Conservation (phyloP, 805 yeast species). For the Nakazawaea holstii region DNA sequence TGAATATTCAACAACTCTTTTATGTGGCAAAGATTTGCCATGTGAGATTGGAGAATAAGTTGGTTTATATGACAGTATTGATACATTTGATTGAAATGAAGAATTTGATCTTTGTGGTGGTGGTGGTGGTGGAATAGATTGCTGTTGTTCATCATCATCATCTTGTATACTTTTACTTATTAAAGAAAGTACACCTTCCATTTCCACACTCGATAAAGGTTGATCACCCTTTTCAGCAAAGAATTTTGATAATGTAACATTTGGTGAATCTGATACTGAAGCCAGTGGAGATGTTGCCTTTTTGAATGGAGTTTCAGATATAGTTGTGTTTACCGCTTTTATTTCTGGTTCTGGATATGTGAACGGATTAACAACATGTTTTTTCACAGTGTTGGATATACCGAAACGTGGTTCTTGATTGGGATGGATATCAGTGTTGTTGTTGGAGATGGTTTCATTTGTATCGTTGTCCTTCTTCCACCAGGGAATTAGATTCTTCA, state of each 20-base stretch:
- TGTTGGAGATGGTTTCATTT: too few species aligned
- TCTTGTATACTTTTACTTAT: slow-evolving; percentile 33
- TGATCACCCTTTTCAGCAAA: slow-evolving; percentile 56
- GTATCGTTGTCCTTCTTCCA: background rate
- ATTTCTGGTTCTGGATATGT: slow-evolving; percentile 3
- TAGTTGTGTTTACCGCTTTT: background rate
- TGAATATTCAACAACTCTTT: slow-evolving; percentile 23
- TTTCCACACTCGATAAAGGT: slow-evolving; percentile 70
- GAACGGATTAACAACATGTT: slow-evolving; percentile 5
- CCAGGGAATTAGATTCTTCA: background rate
- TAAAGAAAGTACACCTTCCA: slow-evolving; percentile 74
- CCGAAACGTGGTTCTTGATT: slow-evolving; percentile 2
- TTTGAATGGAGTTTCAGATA: too few species aligned
- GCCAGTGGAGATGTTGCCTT: background rate
- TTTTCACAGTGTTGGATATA: background rate
- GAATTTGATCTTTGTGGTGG: slow-evolving; percentile 10
- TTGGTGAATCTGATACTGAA: slow-evolving; percentile 2
- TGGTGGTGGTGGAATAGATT: background rate
- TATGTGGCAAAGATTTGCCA: slow-evolving; percentile 15
- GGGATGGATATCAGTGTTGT: background rate
- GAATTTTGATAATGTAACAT: slow-evolving; percentile 8
- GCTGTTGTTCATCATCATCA: background rate
- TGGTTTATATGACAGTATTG: slow-evolving; percentile 22
- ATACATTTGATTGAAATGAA: slow-evolving; percentile 17
- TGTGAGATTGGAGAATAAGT: slow-evolving; percentile 12